Evolutionary conservation across 2,329 filamentous ascomycete species (phyloP).

Genomic region (Penicillium sp.): DNA sequence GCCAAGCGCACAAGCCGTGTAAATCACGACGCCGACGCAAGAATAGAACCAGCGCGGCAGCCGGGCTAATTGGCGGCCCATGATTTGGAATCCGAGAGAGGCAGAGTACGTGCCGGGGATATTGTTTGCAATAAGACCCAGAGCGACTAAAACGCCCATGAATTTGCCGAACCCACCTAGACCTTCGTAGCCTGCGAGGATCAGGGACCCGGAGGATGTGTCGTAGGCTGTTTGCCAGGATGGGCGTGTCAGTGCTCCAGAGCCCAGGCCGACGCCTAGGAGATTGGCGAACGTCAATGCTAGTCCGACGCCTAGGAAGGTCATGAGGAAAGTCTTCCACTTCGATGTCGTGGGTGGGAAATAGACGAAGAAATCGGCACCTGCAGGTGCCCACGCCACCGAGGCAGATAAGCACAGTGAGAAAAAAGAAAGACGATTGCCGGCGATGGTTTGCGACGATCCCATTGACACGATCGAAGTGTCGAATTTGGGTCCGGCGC

Average conservation of each 20-base stretch:
- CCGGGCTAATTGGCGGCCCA: constrained; percentile 28
- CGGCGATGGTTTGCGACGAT: constrained; percentile 3
- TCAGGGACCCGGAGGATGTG: constrained; percentile 32
- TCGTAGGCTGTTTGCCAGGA: constrained; percentile 23
- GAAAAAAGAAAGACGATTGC: constrained; percentile 29
- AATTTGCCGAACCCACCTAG: constrained; percentile 38
- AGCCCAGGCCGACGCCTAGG: constrained; percentile 35
- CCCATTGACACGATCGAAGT: constrained; percentile 10
- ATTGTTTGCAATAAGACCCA: constrained; percentile 40
- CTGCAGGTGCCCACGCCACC: constrained; percentile 23
- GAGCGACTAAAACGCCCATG: constrained; percentile 35
- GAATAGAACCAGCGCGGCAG: constrained; percentile 41
- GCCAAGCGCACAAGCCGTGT: constrained; percentile 36
- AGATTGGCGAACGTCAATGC: constrained; percentile 29
- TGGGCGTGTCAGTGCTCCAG: constrained; percentile 27
- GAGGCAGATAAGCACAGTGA: constrained; percentile 28
- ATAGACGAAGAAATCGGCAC: constrained; percentile 38
- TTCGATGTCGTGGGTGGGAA: constrained; percentile 24
- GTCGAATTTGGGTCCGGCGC: constrained; percentile 30
- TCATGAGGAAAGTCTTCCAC: constrained; percentile 31
- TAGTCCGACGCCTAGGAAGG: constrained; percentile 29
- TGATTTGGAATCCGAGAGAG: constrained; percentile 36
- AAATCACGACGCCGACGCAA: constrained; percentile 35
- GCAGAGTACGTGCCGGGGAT: constrained; percentile 39
- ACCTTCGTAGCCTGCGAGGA: constrained; percentile 30